Evolutionary conservation across 768 basidiomycete genomes (phyloP), one percentile per base, ranked within the genome.

Genomic region (Candolleomyces efflorescens): DNA sequence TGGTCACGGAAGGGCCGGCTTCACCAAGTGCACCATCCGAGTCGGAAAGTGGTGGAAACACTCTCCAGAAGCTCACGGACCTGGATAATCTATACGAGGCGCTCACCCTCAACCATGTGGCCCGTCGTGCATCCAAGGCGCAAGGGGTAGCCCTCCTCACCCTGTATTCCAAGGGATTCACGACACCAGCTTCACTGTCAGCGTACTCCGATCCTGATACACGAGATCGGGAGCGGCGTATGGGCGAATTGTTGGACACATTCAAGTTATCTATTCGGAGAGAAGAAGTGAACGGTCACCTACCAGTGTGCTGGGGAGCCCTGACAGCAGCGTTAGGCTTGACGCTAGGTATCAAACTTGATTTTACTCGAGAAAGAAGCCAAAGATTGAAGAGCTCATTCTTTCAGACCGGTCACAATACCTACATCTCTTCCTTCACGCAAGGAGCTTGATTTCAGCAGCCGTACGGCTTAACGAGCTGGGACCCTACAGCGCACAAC

Each of bases 131-230:
- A 27, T 95, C 93, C 32, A 89, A 83, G 55, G 81, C 94, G 5
- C 97, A 99, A 69, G 97, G 97, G 3, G 86, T 92, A 12, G 96
- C 96, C 4, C 82, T 98, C 44, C 82, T 99, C 32, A 92, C 94
- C 1, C 79, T 98, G 3, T 96, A 89, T 70, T 77, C 88, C 17
- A 91, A 87, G 66, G 90, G 92, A 0, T 87, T 98, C 67, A 81
- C 88, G 3, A 71, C 71, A 32, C 84, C 92, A 10, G 59, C 78
- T 52, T 71, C 67, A 54, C 57, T 74, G 15, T 62, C 68, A 11
- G 38, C 39, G 11, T 51, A 50, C 23, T 20, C 54, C n/a, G 65
- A 67, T 26, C 65, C 65, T 36, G 69, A 68, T 50, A 54, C 61
- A 24, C 64, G 51, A 10, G 22, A 26, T 3, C 45, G 50, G 15